Base-by-base conservation (phyloP, 495 filamentous ascomycete genomes). In the Durotheca rogersii region DNA sequence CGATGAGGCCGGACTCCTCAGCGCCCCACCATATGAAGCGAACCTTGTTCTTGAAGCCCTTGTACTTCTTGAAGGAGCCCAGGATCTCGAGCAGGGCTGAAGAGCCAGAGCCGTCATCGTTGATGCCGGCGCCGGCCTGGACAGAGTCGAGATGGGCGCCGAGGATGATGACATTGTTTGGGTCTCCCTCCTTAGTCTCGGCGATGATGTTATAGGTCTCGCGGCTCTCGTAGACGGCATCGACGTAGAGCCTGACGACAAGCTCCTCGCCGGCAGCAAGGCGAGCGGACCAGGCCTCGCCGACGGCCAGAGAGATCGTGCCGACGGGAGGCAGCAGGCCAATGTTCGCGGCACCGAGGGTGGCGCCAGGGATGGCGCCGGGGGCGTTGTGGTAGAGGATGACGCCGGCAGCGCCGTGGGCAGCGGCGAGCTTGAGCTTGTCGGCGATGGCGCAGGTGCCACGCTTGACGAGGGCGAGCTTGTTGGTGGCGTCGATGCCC, bases 1-100 rank as follows among this genome's bases (percentile, higher is more conserved):
- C 74, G 15, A 72, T 23, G 7, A 70, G 57, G 1, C 69, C 44
- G 32, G 52, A 57, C 47, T 72, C 67, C 51, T 72, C 69, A 3
- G 67, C 69, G 0, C 58, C 67, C 69, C 69, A 72, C 60, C 62
- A 72, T 14, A 54, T 59, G 45, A 72, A 70, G 23, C 67, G 63
- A 29, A 70, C 63, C 37, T 68, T 68, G 41, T 67, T 63, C 31
- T 60, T 52, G 55, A 76, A 80, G 4, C 49, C 41, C 14, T 44
- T 7, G 50, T 62, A 70, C 33, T 57, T 42, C 34, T 59, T 38
- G 2, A 69, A 34, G 7, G 47, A 47, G 7, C 45, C 56, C 20
- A 66, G 47, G 29, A 73, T 47, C 41, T 68, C 70, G 11, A 73
- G 39, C 21, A 71, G 49, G 2, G 67, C 52, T 25, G 64, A 69